phyloP scores from a whole-genome alignment of 176 grass and related monocot genomes.

The Oryza meyeriana region DNA sequence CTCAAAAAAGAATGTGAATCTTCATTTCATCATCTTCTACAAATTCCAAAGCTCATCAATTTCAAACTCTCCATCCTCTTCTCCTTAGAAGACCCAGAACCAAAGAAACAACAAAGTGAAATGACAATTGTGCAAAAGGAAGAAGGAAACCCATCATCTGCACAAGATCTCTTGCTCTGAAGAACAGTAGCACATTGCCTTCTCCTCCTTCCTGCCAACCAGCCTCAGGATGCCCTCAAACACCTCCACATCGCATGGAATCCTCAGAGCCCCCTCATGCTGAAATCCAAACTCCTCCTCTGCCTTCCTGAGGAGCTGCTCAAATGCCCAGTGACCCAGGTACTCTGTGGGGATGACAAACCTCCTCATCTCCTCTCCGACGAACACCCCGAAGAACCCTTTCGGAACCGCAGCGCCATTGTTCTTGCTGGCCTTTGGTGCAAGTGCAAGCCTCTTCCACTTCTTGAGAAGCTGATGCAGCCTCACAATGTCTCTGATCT shows the following conservation, averaged over 20 bases:
- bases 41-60: not conserved
- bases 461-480: conserved; percentile 52
- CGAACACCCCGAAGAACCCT: conserved; percentile 65
- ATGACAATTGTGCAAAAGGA: not conserved
- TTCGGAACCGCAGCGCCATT: conserved; percentile 15
- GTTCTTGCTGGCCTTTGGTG: conserved; percentile 34
- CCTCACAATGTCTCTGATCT: conserved; percentile 55
- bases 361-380: conserved; percentile 74
- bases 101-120: conserved; percentile 4
- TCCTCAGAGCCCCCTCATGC: conserved; percentile 60
- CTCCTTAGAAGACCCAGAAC: conserved; percentile 23
- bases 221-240: conserved; percentile 60
- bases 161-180: conserved; percentile 42
- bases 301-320: conserved; percentile 53
- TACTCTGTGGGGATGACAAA: conserved; percentile 77
- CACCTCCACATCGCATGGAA: conserved; percentile 61
- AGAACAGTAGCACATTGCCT: conserved; percentile 14
- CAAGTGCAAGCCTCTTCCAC: conserved; percentile 52
- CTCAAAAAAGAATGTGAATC: conserved; percentile 16
- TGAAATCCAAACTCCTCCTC: conserved; percentile 83
- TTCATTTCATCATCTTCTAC: not conserved
- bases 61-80: conserved; percentile 2
- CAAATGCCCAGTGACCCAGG: conserved; percentile 64
- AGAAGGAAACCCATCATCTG: conserved; percentile 26
- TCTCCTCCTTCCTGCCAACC: conserved; percentile 48